Evolutionary conservation across 2,329 filamentous ascomycete genomes (phyloP), one percentile per base, ranked within the genome.

Genomic region (Phaeosphaeriaceae sp.): DNA sequence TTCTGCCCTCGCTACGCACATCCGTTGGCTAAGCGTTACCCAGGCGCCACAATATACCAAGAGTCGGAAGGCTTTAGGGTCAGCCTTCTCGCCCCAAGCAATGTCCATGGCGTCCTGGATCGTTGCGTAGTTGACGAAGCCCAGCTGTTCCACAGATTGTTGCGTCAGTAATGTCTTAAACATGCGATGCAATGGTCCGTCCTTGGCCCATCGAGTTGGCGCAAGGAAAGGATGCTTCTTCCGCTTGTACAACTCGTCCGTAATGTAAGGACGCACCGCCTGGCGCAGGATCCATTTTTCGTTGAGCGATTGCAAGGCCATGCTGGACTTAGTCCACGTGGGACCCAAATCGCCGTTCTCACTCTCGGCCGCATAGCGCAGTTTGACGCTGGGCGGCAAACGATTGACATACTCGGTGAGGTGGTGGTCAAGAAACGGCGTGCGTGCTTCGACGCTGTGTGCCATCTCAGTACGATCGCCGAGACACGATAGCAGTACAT

Each of bases 221-320:
- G 77, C 80, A 20, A 72, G 58, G 54, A 77, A 83, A 0, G 78
- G 73, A 36, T 65, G 44, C 20, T 83, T 83, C 50, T 67, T 77
- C 9, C 77, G 70, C 39, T 72, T 66, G 58, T 82, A 83, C 8
- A 82, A 59, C 67, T 83, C 81, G 8, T 78, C 70, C 0, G 79
- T 80, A 48, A 83, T 75, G 54, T 77, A 83, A 1, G 80, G 79
- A 46, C 70, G 74, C 15, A 67, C 71, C 0, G 79, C 81, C 56
- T 83, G 76, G 3, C 78, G 75, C 3, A 83, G 70, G 30, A 82
- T 75, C 72, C 77, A 79, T 54, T 83, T 81, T 64, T 81, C 79
- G n/a, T 51, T 48, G 13, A 56, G 54, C 5, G 42, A 26, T 26
- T 26, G 23, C 23, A 26, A 26, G 6, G 23, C 6, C 11, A 7